Evolutionary conservation across 257 asterid species (phyloP).

Genomic region (Gardenia jasminoides): DNA sequence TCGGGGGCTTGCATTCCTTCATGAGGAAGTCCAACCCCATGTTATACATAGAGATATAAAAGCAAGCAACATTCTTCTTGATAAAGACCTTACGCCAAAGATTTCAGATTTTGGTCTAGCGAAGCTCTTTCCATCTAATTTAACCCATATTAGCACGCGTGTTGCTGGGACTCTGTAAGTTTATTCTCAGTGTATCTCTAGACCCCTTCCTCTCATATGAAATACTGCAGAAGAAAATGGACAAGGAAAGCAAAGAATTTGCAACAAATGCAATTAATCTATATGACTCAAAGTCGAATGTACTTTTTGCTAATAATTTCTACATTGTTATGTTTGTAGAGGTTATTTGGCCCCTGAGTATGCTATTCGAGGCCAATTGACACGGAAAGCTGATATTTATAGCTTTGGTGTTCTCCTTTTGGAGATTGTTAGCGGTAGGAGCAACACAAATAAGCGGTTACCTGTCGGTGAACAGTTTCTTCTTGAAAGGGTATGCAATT

Average conservation of each 20-base stretch:
- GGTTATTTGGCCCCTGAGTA: constrained; percentile 99
- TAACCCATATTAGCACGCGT: background rate
- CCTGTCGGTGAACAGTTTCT: constrained; percentile 58
- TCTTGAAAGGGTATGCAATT: constrained; percentile 67
- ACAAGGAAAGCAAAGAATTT: background rate
- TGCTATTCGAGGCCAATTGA: constrained; percentile 77
- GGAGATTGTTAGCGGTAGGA: constrained; percentile 83
- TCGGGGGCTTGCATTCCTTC: background rate
- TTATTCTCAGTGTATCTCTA: background rate
- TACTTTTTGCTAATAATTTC: constrained; percentile 1
- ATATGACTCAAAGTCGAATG: background rate
- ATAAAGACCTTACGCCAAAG: background rate
- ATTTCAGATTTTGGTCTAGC: background rate
- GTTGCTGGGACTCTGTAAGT: background rate
- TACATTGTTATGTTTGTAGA: constrained; percentile 34
- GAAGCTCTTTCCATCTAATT: background rate
- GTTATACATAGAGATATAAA: background rate
- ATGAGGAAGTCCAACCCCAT: background rate
- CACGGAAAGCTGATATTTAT: constrained; percentile 84
- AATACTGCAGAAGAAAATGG: background rate
- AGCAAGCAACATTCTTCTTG: background rate
- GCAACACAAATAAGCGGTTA: constrained; percentile 64
- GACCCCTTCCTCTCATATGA: background rate
- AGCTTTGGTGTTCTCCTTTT: constrained; percentile 81
- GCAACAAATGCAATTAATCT: background rate